Base-by-base conservation (phyloP, 768 basidiomycete species). In the Tephrocybe rancida region DNA sequence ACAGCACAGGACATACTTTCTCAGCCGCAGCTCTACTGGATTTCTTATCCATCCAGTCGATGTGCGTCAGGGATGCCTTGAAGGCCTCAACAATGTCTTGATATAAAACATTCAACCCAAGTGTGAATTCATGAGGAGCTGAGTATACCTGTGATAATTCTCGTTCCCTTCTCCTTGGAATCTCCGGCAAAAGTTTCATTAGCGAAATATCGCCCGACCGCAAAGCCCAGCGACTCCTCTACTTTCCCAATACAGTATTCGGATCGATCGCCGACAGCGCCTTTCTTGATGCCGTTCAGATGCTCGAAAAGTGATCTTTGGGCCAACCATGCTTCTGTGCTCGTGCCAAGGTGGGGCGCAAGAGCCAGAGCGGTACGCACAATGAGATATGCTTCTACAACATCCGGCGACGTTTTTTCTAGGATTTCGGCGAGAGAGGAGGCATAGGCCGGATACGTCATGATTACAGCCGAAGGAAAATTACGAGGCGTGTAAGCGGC, bases 31-130 rank as follows among this genome's bases (percentile, higher is more conserved):
- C 92, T 35, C 76, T 73, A 10, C 91, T 86, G 2, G 92, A 92
- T 58, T 84, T 71, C 43, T 85, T 70, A 65, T 98, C 97, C 89
- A 99, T 93, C 97, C 97, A 99, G 18, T 86, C 80, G 46, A 97
- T 79, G 48, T 81, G 66, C 3, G 78, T 69, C 18, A 99, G 74
- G 3, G 92, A 91, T 16, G 70, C 70, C 65, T 94, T 87, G 77
- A 98, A 98, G 0, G 94, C 79, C 21, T 83, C 70, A 48, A 98
- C 83, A 58, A 97, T 89, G 50, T 88, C 88, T 86, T 57, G n/a
- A 67, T n/a, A n/a, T 67, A 44, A 65, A 51, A 48, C 37, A 34
- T 50, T 34, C 26, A 48, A 25, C 45, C 14, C 30, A 26, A 14
- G 34, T 55, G 56, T 26, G n/a, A n/a, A n/a, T 30, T 39, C 14